Evolutionary conservation across 2,329 filamentous ascomycete genomes (phyloP), one percentile per base, ranked within the genome.

Genomic region (Phaeosphaeriaceae sp.): DNA sequence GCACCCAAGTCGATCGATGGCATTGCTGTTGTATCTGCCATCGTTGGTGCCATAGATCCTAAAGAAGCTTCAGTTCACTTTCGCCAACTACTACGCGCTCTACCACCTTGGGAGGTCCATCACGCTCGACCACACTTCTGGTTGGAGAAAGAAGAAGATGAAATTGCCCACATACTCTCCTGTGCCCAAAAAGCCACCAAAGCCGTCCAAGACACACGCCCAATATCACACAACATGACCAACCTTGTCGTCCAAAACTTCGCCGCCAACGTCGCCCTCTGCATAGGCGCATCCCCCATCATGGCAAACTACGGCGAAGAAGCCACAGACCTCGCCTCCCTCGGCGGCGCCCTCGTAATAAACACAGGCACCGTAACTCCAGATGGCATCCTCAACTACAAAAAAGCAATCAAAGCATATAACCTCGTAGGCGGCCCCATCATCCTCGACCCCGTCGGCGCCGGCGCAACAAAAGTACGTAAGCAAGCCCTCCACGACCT

Each of bases 171-270:
- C 20, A 32, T 72, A 21, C 33, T 56, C 13, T 15, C 47, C 21
- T 43, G 63, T 23, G 56, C 65, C 8, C 42, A 59, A 65, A 33
- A 61, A 3, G 74, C 89, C 15, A 78, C 95, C 35, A 78, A 77
- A 50, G 78, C 80, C 5, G 82, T 96, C 39, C 83, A 83, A 4
- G 71, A 78, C 2, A 79, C 75, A 35, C 87, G 83, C 48, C 92
- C 92, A 0, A 80, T 97, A 17, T 89, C 88, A 42, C 93, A 97
- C 76, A 97, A 96, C 75, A 97, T 97, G 90, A 97, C 94, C 44
- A 97, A 97, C 71, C 81, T 92, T 43, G 93, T 97, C 0, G 93
- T 97, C 17, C 92, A 96, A 67, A 96, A 97, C 75, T 89, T 97
- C 65, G 90, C 92, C 13, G 93, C 94, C 43, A 97, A 96, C 67